Percentiles rank a stretch among this genome's conserved stretches.
These are phyloP conservation scores for Rhizopogon vesiculosus DNA, from an alignment of 768 basidiomycete species.

Conservation along the genomic window DNA sequence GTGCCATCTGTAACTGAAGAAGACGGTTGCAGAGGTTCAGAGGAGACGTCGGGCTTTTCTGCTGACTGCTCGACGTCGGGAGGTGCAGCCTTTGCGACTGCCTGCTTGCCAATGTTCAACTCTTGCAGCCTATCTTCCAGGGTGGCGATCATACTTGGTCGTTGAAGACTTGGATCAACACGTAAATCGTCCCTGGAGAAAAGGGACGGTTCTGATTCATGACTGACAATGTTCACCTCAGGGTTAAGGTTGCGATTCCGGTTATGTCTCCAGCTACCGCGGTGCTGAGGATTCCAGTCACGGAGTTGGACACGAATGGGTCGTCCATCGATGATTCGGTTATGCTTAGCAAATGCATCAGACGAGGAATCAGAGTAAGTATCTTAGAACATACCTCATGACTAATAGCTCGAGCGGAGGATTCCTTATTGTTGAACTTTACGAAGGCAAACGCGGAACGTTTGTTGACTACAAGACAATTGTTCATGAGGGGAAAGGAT, in stretches of 20 bases:
- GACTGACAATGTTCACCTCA: constrained; percentile 23
- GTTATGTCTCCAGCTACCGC: constrained; percentile 31
- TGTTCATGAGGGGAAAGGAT: not conserved
- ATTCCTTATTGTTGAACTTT: constrained; percentile 58
- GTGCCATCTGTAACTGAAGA: not conserved
- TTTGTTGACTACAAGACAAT: constrained; percentile 43
- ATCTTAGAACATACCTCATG: constrained; percentile 45
- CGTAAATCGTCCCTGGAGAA: constrained; percentile 5
- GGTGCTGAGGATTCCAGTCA: constrained; percentile 58
- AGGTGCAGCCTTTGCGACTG: not conserved
- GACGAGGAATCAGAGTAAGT: constrained; percentile 2
- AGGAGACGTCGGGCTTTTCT: not conserved
- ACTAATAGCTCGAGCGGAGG: constrained; percentile 60
- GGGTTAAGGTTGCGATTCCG: constrained; percentile 37
- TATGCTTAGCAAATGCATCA: constrained; percentile 46
- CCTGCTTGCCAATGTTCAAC: constrained; percentile 6
- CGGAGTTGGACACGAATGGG: constrained; percentile 73
- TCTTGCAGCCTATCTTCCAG: constrained; percentile 8
- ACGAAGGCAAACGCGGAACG: constrained; percentile 78
- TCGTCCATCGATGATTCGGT: constrained; percentile 63
- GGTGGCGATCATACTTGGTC: constrained; percentile 6
- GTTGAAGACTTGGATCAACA: constrained; percentile 9
- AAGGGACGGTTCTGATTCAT: constrained; percentile 17
- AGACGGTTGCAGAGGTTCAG: not conserved
- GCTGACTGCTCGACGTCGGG: not conserved